Evolutionary conservation across 2,329 filamentous ascomycete genomes (phyloP).

Genomic region (Talaromyces sp.): DNA sequence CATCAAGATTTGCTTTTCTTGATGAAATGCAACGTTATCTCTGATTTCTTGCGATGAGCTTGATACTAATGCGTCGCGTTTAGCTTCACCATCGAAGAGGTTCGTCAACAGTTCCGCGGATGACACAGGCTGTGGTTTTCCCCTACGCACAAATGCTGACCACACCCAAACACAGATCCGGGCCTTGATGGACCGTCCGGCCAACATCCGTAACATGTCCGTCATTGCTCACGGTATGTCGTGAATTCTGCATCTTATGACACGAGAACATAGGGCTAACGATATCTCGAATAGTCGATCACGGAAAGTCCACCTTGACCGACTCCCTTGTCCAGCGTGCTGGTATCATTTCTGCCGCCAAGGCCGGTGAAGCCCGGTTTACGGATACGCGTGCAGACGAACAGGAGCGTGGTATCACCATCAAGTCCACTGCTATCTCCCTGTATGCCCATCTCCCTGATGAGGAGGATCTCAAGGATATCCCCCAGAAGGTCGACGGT

Average conservation of each 20-base stretch:
- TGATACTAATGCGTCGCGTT: conserved; percentile 30
- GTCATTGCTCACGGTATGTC: conserved; percentile 92
- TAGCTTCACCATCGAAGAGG: conserved; percentile 97
- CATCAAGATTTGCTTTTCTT: not conserved
- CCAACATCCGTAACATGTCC: conserved; percentile 90
- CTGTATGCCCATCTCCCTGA: conserved; percentile 82
- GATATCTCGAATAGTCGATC: conserved; percentile 65
- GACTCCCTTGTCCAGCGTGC: conserved; percentile 98
- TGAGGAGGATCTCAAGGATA: conserved; percentile 89
- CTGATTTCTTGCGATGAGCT: not conserved
- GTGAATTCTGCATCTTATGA: not conserved
- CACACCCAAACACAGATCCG: conserved; percentile 36
- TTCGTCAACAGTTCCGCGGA: conserved; percentile 39
- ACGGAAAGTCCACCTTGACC: conserved; percentile 99
- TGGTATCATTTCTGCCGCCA: conserved; percentile 98
- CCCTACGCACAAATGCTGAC: conserved; percentile 22
- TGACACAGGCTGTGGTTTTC: not conserved
- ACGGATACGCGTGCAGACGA: conserved; percentile 97
- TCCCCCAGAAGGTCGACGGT: conserved; percentile 81
- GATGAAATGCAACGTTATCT: conserved; percentile 8
- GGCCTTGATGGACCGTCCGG: conserved; percentile 48
- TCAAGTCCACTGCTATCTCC: conserved; percentile 99
- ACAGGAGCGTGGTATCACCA: conserved; percentile 99
- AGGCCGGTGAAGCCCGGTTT: conserved; percentile 92
- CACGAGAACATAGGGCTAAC: not conserved